Percentiles rank a stretch among this genome's conserved stretches.
Conservation (phyloP, 164 flowering plant genomes). For the Magnolia kwangsiensis region DNA sequence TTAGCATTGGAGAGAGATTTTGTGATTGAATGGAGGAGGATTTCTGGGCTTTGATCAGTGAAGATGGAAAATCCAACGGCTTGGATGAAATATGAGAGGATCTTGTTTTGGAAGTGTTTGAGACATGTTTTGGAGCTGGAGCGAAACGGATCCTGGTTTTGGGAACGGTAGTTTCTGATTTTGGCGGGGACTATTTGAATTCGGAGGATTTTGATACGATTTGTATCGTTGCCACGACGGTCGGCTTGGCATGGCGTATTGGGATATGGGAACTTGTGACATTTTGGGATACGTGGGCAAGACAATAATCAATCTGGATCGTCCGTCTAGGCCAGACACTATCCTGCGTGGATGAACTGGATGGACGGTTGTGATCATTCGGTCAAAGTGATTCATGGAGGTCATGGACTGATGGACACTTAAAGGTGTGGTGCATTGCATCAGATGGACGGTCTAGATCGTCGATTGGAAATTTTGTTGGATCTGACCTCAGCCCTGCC, state of each 20-base stretch:
- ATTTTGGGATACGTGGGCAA: too few species aligned
- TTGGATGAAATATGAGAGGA: not conserved
- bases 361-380: too few species aligned
- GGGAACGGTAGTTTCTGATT: not conserved
- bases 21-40: constrained; percentile 21
- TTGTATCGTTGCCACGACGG: not conserved
- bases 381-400: too few species aligned
- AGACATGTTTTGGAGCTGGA: not conserved
- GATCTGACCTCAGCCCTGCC: too few species aligned
- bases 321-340: too few species aligned
- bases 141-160: constrained; percentile 6
- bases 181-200: not conserved
- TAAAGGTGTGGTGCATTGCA: too few species aligned
- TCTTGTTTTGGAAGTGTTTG: not conserved
- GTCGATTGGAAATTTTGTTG: too few species aligned
- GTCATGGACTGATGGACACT: too few species aligned
- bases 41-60: constrained; percentile 10
- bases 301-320: too few species aligned
- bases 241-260: not conserved
- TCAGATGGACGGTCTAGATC: too few species aligned
- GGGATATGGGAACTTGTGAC: too few species aligned
- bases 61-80: constrained; percentile 4
- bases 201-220: not conserved
- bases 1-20: constrained; percentile 23
- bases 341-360: too few species aligned